Evolutionary conservation across 2,329 filamentous ascomycete species (phyloP), one percentile per base, ranked within the genome.

Genomic region (Fusarium annulatum): DNA sequence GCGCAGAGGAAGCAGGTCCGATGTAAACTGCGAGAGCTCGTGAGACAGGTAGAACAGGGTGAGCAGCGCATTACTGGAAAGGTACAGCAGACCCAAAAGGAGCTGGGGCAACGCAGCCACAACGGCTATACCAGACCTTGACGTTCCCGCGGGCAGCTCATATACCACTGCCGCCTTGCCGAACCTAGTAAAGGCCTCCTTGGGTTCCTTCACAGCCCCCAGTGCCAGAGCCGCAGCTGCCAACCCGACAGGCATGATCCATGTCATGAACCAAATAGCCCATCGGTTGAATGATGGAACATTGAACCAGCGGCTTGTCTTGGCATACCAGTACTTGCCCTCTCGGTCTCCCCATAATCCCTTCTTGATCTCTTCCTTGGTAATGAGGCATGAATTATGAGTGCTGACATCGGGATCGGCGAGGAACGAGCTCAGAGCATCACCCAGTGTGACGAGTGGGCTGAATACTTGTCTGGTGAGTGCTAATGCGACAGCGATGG

Each of bases 381-480:
- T 84, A 53, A 88, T 76, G 19, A 88, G 81, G 64, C 85, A 88
- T 10, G 81, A 80, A 23, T 81, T 82, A 34, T 79, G 80, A 1
- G 86, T 88, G 3, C 81, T 82, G 3, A 78, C 76, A 73, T 88
- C 87, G 1, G 86, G 83, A 3, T 82, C 80, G 18, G 79, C 78
- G 51, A 88, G 82, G 63, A 88, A 88, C 4, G 86, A 88, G 9
- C 82, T 76, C n/a, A 88, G 79, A 34, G 85, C 85, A 69, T 88
- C 87, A 38, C 87, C 87, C 7, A 88, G 80, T 1, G 86, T 88
- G 21, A 85, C 83, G 9, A 88, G 82, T 2, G 86, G 86, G 21
- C 79, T 77, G 71, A 86, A 84, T 23, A 78, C 39, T 77, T 76
- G 49, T 73, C 68, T 65, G 75, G 80, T 76, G 49, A 84, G 77